Conservation (phyloP, 192 early-diverging fungal species). For the Geranomyces michiganensis region DNA sequence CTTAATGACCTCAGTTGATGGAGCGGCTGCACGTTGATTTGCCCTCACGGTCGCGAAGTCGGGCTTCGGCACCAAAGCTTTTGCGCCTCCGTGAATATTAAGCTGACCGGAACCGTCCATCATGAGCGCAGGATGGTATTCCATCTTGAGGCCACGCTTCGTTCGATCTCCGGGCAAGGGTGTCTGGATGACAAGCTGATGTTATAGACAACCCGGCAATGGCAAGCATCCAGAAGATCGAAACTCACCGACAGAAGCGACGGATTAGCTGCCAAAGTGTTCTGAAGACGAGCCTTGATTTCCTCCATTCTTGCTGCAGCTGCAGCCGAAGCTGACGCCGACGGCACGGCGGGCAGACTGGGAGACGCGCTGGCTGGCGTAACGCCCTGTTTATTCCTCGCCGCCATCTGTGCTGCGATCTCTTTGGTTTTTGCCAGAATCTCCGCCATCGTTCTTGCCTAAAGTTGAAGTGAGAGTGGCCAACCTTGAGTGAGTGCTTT, state of each 20-base stretch:
- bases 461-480: too few species aligned
- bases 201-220: neutral
- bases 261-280: conserved; percentile 11
- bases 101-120: conserved; percentile 39
- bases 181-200: neutral
- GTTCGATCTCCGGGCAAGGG: neutral
- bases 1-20: conserved; percentile 16
- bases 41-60: conserved; percentile 68
- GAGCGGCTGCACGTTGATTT: conserved; percentile 62
- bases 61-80: conserved; percentile 60
- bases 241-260: neutral
- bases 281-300: conserved; percentile 36
- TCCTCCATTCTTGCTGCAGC: conserved; percentile 45
- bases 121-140: conserved; percentile 38
- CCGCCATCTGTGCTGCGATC: conserved; percentile 68
- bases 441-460: conserved; percentile 49
- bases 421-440: conserved; percentile 64
- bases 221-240: neutral
- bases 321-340: neutral
- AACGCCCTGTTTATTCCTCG: conserved; percentile 46
- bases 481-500: neutral
- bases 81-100: conserved; percentile 52
- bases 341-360: conserved; percentile 15
- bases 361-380: conserved; percentile 11
- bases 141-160: conserved; percentile 48